Evolutionary conservation across 352 stramenopile species (phyloP).

Genomic region (Phytophthora citricola): DNA sequence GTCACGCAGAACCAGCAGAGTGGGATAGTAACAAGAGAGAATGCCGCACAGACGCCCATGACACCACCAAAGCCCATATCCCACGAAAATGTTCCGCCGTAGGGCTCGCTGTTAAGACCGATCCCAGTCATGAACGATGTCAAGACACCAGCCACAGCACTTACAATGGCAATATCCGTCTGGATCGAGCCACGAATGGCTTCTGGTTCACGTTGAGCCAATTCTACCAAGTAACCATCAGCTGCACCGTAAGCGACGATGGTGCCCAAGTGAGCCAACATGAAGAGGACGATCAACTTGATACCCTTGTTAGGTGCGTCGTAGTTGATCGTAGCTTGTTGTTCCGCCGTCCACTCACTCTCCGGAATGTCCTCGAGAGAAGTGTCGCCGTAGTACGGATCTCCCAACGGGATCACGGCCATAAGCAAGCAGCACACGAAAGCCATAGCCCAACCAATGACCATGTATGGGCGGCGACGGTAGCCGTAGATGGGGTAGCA

Average conservation of each 20-base stretch:
- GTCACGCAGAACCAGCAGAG: conserved; percentile 49
- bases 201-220: conserved; percentile 56
- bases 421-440: conserved; percentile 46
- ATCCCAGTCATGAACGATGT: conserved; percentile 53
- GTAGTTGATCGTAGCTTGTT: conserved; percentile 42
- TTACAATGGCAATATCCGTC: conserved; percentile 40
- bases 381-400: conserved; percentile 48
- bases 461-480: conserved; percentile 30
- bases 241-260: conserved; percentile 49
- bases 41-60: conserved; percentile 40
- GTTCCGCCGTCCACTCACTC: conserved; percentile 29
- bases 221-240: conserved; percentile 52
- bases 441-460: conserved; percentile 39
- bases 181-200: conserved; percentile 47
- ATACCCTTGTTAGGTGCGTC: conserved; percentile 39
- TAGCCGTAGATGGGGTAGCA: conserved; percentile 51
- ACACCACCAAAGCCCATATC: conserved; percentile 48
- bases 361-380: conserved; percentile 29
- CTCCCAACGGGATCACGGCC: conserved; percentile 41
- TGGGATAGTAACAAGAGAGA: conserved; percentile 37
- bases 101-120: conserved; percentile 45
- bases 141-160: conserved; percentile 27
- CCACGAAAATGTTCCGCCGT: conserved; percentile 51
- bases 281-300: conserved; percentile 55
- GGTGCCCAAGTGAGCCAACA: conserved; percentile 51